Base-by-base conservation (phyloP, 163 green algal genomes). In the Volvox carteri region DNA sequence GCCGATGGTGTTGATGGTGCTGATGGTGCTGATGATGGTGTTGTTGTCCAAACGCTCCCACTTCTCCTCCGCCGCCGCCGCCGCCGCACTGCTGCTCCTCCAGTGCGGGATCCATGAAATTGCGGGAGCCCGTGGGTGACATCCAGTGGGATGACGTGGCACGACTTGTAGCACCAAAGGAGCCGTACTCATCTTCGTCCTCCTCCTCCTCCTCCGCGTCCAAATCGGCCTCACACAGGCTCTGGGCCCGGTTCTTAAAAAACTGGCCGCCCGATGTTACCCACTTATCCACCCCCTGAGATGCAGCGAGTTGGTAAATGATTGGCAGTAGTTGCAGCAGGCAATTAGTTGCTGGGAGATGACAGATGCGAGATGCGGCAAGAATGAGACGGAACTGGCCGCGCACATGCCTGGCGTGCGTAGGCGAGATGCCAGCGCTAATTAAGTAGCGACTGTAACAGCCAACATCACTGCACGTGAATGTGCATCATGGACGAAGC, bases 211-310 rank as follows among this genome's bases (percentile, higher is more conserved):
- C 73, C 8, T 67, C 41, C 35, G 18, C 73, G n/a, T 80, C 73
- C 5, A 80, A 41, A 11, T 80, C 73, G 44, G 25, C 73, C 11
- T 44, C 78, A 54, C 7, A n/a, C 35, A 75, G 23, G 25, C 78
- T 85, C 56, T 58, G 78, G 0, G 39, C 23, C 2, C 33, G 18
- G 60, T 86, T 86, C 42, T 86, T 70, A 19, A 76, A 86, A 28
- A 78, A 86, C 16, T 77, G 23, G 6, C 78, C 78, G 30, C 58
- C 46, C 12, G 28, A 50, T 39, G 41, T 41, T 19, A 86, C 78
- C 78, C 78, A 86, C 41, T 86, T 77, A 42, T 77, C 44, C 18
- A 86, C 60, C 4, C 35, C 39, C 54, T 65, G 4, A n/a, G n/a
- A n/a, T n/a, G n/a, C n/a, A n/a, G n/a, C n/a, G n/a, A n/a, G n/a